Evolutionary conservation across 768 basidiomycete genomes (phyloP).

Genomic region (Boletus fagicola): DNA sequence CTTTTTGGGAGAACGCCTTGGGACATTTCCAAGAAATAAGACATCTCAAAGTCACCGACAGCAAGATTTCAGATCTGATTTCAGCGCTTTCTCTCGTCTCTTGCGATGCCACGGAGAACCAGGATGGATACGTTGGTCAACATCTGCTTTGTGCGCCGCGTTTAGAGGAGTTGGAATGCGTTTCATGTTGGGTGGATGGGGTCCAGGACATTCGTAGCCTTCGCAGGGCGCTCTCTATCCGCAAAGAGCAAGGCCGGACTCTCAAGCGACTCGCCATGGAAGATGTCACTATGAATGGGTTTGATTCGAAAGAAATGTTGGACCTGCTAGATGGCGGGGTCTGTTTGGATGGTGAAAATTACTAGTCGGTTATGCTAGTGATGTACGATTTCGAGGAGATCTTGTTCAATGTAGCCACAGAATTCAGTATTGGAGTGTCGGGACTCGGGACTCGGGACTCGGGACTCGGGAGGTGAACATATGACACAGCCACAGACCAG

Average conservation of each 20-base stretch:
- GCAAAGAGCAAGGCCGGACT: neutral
- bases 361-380: neutral
- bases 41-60: no score
- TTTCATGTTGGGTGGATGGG: neutral
- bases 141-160: neutral
- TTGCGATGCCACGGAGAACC: no score
- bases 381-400: neutral
- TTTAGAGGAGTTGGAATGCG: neutral
- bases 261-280: neutral
- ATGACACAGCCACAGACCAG: neutral
- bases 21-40: no score
- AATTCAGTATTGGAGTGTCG: neutral
- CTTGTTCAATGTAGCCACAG: no score
- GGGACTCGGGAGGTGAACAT: neutral
- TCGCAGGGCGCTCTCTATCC: neutral
- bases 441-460: neutral
- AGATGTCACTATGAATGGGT: no score
- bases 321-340: neutral
- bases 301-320: no score
- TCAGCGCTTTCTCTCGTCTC: neutral
- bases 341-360: no score
- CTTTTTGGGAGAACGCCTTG: no score
- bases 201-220: neutral
- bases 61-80: no score
- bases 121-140: neutral